Evolutionary conservation across 768 basidiomycete genomes (phyloP).

Genomic region (Trametes cubensis): DNA sequence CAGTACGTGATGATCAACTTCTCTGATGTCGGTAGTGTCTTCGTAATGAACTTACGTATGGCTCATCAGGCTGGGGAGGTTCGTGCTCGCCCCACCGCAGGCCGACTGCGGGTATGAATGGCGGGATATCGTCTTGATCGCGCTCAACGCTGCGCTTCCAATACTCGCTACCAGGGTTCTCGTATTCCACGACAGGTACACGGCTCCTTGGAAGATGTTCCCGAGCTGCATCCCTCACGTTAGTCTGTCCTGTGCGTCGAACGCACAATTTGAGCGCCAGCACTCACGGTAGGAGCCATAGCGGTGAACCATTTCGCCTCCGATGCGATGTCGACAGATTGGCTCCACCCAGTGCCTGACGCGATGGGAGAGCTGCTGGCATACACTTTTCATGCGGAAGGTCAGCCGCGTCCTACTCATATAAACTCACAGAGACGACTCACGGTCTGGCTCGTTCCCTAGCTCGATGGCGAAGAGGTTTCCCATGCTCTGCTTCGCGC

Average conservation of each 20-base stretch:
- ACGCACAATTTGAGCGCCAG: not conserved
- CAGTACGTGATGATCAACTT: not conserved
- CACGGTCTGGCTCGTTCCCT: slow-evolving; percentile 44
- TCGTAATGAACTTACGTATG: slow-evolving; percentile 34
- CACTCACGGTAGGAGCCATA: slow-evolving; percentile 34
- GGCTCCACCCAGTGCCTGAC: slow-evolving; percentile 37
- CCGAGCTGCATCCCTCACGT: slow-evolving; percentile 32
- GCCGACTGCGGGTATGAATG: slow-evolving; percentile 45
- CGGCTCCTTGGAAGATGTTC: slow-evolving; percentile 42
- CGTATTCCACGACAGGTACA: slow-evolving; percentile 40
- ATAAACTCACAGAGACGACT: slow-evolving; percentile 12
- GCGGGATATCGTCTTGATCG: slow-evolving; percentile 38
- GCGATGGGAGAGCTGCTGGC: slow-evolving; percentile 37
- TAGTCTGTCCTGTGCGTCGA: not conserved
- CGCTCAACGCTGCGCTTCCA: slow-evolving; percentile 30
- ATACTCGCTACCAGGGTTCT: slow-evolving; percentile 36
- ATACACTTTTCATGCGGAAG: slow-evolving; percentile 29
- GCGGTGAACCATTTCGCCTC: slow-evolving; percentile 39
- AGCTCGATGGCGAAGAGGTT: slow-evolving; percentile 43
- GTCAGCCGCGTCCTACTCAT: not conserved
- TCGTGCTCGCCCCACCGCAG: slow-evolving; percentile 40
- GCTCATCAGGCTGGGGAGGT: slow-evolving; percentile 39
- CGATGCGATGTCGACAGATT: slow-evolving; percentile 36
- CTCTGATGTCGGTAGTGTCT: no score
- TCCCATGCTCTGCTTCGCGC: slow-evolving; percentile 36